Conservation (phyloP, 2,329 filamentous ascomycete genomes). For the Aspergillus pseudoglaucus region DNA sequence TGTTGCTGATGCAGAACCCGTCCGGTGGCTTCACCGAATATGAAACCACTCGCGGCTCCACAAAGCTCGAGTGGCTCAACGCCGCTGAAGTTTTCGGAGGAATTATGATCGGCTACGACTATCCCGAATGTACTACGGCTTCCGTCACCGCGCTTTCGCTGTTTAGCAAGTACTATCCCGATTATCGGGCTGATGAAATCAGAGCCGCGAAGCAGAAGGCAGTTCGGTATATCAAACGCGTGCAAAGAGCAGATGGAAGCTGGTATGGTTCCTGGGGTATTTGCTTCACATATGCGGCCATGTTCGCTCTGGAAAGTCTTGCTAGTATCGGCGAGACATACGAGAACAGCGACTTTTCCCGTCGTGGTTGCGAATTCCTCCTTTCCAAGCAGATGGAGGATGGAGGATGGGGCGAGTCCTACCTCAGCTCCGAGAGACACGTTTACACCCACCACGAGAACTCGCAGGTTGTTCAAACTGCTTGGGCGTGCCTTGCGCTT, state of each 20-base stretch:
- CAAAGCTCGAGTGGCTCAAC: slow-evolving; percentile 77
- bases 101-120: slow-evolving; percentile 99
- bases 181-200: slow-evolving; percentile 73
- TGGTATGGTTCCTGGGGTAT: slow-evolving; percentile 99
- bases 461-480: slow-evolving; percentile 89
- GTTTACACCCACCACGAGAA: slow-evolving; percentile 69
- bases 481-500: slow-evolving; percentile 78
- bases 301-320: slow-evolving; percentile 91
- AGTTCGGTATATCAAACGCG: slow-evolving; percentile 72
- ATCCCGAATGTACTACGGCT: slow-evolving; percentile 94
- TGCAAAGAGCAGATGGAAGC: slow-evolving; percentile 73
- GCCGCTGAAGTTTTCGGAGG: slow-evolving; percentile 92
- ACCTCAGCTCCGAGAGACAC: slow-evolving; percentile 72
- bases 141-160: slow-evolving; percentile 80
- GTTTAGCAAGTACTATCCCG: slow-evolving; percentile 73
- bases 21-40: slow-evolving; percentile 87
- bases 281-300: slow-evolving; percentile 93
- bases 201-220: slow-evolving; percentile 64
- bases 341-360: slow-evolving; percentile 62
- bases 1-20: slow-evolving; percentile 83
- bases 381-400: slow-evolving; percentile 77
- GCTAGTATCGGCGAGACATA: slow-evolving; percentile 76
- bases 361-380: slow-evolving; percentile 76
- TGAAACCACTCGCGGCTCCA: slow-evolving; percentile 71
- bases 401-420: slow-evolving; percentile 95